Evolutionary conservation across 2,329 filamentous ascomycete genomes (phyloP), one percentile per base, ranked within the genome.

Genomic region (Aspergillus texensis): DNA sequence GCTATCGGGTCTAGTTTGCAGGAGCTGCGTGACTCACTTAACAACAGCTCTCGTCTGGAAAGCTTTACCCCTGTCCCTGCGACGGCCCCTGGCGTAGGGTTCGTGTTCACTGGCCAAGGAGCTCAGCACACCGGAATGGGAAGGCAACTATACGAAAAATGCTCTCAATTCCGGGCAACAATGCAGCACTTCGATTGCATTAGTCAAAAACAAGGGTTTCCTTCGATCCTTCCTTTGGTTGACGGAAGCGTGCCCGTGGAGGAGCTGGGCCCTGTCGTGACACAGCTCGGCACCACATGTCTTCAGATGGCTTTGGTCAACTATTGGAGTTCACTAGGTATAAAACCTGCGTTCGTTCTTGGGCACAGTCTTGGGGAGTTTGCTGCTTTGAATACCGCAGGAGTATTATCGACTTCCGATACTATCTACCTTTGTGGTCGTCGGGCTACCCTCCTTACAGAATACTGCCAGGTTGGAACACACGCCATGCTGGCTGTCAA

Each of bases 391-490:
- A 72, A 79, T 65, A 73, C 74, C 34, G 76, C 78, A 6, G 78
- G 78, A 54, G 73, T 79, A 14, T 58, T 80, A 19, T 76, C 74
- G 4, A 71, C 73, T 24, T 72, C 72, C 12, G 77, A 80, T 53
- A 74, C 77, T 1, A 73, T 94, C 60, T 89, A 88, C 67, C 82
- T 81, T 16, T 75, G 78, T 58, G 79, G 80, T 28, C 76, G 72
- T 32, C 73, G 80, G 6, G 80, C 80, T 19, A 72, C 77, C 54
- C 72, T 82, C 1, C 74, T 82, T 55, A 73, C 75, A 59, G 81
- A 79, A 66, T 70, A 77, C n/a, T 68, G 74, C 43, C 78, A 28
- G 19, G 32, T 14, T 26, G 30, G 78, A 58, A 82, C 79, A 6
- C 79, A 81, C 59, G 73, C 78, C 5, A 82, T 82, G 80, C 70